Evolutionary conservation across 1,139 yeast species (phyloP), one percentile per base, ranked within the genome.

Genomic region (Chernovozyma aurita): DNA sequence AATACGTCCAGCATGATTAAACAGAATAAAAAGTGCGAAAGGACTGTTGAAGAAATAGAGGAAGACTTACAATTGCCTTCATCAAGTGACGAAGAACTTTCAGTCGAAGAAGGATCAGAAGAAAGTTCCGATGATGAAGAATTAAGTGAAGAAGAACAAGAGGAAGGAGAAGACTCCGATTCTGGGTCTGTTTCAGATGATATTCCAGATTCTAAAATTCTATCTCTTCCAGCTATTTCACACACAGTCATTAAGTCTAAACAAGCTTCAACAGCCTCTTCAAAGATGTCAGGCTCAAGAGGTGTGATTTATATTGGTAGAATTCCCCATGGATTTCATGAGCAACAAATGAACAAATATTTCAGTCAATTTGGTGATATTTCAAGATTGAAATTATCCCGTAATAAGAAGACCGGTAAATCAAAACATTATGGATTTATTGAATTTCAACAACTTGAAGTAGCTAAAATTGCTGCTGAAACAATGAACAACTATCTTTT

Each of bases 401-500:
- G 97, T 57, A 90, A 86, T 68, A 88, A 85, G 59, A 85, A 82
- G 58, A 81, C 95, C 3, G 98, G 98, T 32, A 79, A 81, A 43
- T 82, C 96, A 16, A 90, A 88, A 65, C 97, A 90, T 61, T 94
- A 81, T 59, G 98, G 90, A 11, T 92, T 86, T 59, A 67, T 92
- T 37, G 97, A 90, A 62, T 92, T 92, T 53, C 77, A 73, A 34
- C 73, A 78, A 41, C 57, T 62, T 28, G 85, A 80, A 34, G 95
- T 85, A 41, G 97, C 97, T 35, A 74, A 78, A 47, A 72, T 88
- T 42, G 98, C 96, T 2, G 85, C 85, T 43, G 97, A 92, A 49
- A 80, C 97, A 35, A 92, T 92, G 98, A 82, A 92, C 64, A 92
- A 92, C 62, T 92, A 92, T 55, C 73, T 92, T 46, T 62, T 92